Evolutionary conservation across 768 basidiomycete genomes (phyloP).

Genomic region (Leccinum uliginosum): DNA sequence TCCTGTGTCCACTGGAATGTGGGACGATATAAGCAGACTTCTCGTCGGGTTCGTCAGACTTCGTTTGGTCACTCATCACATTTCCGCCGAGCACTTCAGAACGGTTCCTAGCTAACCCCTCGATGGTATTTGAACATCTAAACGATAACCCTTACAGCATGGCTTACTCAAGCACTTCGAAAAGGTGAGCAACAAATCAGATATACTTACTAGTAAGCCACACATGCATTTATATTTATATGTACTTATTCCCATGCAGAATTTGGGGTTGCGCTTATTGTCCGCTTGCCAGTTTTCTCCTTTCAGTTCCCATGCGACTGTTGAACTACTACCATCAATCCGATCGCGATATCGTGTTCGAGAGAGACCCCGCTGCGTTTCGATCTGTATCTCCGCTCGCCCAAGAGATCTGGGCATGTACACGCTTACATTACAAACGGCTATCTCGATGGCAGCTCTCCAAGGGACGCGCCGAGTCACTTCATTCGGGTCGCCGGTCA

Average conservation of each 20-base stretch:
- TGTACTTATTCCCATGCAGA: neutral
- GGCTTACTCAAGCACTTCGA: neutral
- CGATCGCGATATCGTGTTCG: neutral
- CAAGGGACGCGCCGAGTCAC: neutral
- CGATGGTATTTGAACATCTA: neutral
- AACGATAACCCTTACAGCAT: neutral
- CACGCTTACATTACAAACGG: neutral
- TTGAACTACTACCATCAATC: neutral
- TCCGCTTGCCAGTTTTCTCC: neutral
- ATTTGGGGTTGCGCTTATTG: no score
- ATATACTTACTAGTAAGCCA: neutral
- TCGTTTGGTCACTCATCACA: neutral
- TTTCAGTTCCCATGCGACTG: slow-evolving; percentile 1
- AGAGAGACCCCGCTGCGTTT: neutral
- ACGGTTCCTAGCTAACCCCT: neutral
- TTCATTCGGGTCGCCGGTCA: neutral
- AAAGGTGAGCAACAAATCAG: neutral
- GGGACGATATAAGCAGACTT: neutral
- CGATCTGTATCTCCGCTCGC: neutral
- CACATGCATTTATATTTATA: neutral
- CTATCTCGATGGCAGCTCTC: neutral
- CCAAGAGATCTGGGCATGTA: neutral
- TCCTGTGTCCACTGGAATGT: slow-evolving; percentile 2
- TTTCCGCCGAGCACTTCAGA: neutral
- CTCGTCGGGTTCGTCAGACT: neutral